A percentile compares a stretch with the other conserved stretches of the same genome.
Conservation (phyloP, 768 basidiomycete species). For the Rhodotorula sphaerocarpa region DNA sequence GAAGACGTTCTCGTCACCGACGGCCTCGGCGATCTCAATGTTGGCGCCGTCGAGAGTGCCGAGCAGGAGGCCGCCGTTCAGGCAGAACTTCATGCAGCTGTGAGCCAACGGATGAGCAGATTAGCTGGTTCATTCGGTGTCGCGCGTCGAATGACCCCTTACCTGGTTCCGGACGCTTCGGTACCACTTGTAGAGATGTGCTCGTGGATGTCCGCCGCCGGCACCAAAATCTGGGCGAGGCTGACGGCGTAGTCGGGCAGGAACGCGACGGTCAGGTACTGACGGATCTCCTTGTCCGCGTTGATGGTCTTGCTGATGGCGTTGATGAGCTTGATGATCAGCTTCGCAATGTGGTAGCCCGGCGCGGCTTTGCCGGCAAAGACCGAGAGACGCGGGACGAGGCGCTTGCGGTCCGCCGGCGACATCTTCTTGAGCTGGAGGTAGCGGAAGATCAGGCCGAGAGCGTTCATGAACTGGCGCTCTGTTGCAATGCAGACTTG, state of each 20-base stretch:
- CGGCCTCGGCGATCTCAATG: conserved; percentile 92
- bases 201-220: conserved; percentile 84
- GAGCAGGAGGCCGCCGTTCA: conserved; percentile 74
- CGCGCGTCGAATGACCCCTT: too few relatives aligned
- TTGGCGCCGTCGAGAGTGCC: conserved; percentile 71
- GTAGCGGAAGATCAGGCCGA: conserved; percentile 65
- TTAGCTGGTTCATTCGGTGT: too few relatives aligned
- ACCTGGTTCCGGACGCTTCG: conserved; percentile 43
- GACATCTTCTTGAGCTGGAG: conserved; percentile 49
- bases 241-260: conserved; percentile 75
- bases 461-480: conserved; percentile 90
- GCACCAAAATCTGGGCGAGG: conserved; percentile 44
- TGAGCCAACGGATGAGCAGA: background rate
- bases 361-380: conserved; percentile 98
- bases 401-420: conserved; percentile 68
- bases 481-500: conserved; percentile 45
- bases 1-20: conserved; percentile 59
- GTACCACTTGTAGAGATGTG: conserved; percentile 80
- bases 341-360: conserved; percentile 44
- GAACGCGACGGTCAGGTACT: conserved; percentile 82
- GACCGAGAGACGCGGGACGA: conserved; percentile 73
- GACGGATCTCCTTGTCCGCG: conserved; percentile 70
- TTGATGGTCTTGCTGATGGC: conserved; percentile 65
- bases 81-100: conserved; percentile 55
- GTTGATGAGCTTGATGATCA: conserved; percentile 81